Base-by-base conservation (phyloP, 2,329 filamentous ascomycete genomes). In the Chaetomium sp. region DNA sequence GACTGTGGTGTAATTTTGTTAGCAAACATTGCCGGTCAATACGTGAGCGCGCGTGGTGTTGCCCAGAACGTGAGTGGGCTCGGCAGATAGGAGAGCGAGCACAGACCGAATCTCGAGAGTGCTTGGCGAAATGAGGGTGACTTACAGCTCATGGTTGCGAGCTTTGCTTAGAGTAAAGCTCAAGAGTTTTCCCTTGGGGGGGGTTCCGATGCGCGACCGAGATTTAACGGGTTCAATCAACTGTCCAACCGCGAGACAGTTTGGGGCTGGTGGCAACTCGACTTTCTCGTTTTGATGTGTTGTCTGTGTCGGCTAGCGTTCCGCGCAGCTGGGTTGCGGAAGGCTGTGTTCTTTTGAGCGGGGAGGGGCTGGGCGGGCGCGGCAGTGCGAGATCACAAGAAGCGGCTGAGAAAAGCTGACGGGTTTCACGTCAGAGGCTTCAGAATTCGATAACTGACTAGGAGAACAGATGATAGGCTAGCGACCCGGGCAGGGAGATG, bases 1-100 rank as follows among this genome's bases (percentile, higher is more conserved):
- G 76, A 95, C 91, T 52, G 37, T 37, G 35, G 19, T 53, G 55
- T 42, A 61, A 36, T 8, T 27, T 36, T 11, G 32, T 62, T 42
- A 62, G 60, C 41, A 11, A 11, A 50, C 45, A 42, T 27, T 5
- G 8, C 11, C 34, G 38, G 7, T 9, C 27, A 9, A 12, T 8
- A 37, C n/a, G 36, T 14, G 10, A 27, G 19, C 19, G 19, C 19
- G 19, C 19, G 19, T 27, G 19, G 19, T 27, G 52, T 19, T 41
- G 11, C 10, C 14, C 47, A 14, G 12, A 7, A 12, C 12, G 6
- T 42, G 7, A n/a, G 40, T 11, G 11, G 40, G 33, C 12, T 27
- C 35, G 33, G 11, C 36, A 46, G 49, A 33, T n/a, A 27, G 43
- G 49, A 44, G 19, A 47, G 51, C 9, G 40, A 27, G 19, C 19